These are phyloP conservation scores for Zygoascus tannicola DNA, from an alignment of 805 yeast species.

Conservation along the genomic window DNA sequence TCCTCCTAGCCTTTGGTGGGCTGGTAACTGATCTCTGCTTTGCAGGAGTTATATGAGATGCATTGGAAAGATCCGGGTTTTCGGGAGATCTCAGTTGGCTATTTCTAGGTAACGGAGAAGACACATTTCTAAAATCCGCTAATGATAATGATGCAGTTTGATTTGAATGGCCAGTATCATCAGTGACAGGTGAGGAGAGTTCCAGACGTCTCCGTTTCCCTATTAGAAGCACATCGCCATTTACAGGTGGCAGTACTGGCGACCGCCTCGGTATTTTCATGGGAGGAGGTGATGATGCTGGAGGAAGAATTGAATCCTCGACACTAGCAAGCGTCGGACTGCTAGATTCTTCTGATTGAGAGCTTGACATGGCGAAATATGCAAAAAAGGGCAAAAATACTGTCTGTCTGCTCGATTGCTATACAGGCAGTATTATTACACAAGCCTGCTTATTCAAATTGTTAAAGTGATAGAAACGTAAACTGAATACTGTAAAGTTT, in stretches of 20 bases:
- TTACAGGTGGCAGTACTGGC: constrained; percentile 3
- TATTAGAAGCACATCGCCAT: not conserved
- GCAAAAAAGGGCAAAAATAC: too few relatives aligned
- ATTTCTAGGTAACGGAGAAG: not conserved
- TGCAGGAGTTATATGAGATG: constrained; percentile 14
- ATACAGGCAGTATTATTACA: too few relatives aligned
- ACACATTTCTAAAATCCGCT: not conserved
- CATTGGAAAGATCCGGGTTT: not conserved
- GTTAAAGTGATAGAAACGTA: too few relatives aligned
- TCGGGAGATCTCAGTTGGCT: not conserved
- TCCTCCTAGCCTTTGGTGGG: constrained; percentile 13
- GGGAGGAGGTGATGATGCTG: not conserved
- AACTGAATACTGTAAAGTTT: too few relatives aligned
- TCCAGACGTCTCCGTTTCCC: constrained; percentile 2
- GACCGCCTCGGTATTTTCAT: constrained; percentile 1
- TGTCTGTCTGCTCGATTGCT: too few relatives aligned
- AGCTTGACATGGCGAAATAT: not conserved
- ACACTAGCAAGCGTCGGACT: not conserved
- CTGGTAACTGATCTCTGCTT: constrained; percentile 27
- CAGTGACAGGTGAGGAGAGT: constrained; percentile 1
- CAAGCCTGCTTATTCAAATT: too few relatives aligned
- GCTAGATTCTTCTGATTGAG: not conserved
- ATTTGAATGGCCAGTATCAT: not conserved
- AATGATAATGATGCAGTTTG: too few relatives aligned
- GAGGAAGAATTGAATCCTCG: not conserved